phyloP scores from a whole-genome alignment of 192 early-diverging fungal species.

The Linnemannia zychae region DNA sequence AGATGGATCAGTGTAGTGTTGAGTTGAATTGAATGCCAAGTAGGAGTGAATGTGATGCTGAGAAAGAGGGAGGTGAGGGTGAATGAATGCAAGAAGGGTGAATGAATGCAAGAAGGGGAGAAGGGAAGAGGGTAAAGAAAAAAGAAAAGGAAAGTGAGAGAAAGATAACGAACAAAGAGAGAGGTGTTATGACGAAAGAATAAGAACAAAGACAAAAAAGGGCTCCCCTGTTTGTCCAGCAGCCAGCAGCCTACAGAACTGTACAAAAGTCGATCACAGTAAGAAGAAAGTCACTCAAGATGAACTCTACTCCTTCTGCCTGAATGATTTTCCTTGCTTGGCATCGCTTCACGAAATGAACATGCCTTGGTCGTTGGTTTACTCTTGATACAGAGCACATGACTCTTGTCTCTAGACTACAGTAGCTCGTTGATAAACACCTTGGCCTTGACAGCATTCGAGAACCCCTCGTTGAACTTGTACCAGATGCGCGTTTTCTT shows the following conservation, averaged over 20 bases:
- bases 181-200: background rate
- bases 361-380: too few species aligned
- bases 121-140: too few species aligned
- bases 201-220: background rate
- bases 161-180: background rate
- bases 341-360: too few species aligned
- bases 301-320: background rate
- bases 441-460: slow-evolving; percentile 47
- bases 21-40: background rate
- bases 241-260: background rate
- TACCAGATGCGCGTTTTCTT: slow-evolving; percentile 68
- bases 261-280: slow-evolving; percentile 15
- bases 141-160: too few species aligned
- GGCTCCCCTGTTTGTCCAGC: background rate
- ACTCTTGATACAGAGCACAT: too few species aligned
- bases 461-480: slow-evolving; percentile 65
- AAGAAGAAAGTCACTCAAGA: background rate
- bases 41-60: background rate
- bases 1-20: background rate
- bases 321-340: slow-evolving; percentile 9
- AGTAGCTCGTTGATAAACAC: slow-evolving; percentile 42
- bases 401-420: too few species aligned
- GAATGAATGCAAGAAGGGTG: background rate
- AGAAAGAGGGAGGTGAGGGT: background rate
- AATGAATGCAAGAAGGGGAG: background rate